Conservation (phyloP, 1,284 basidiomycete species). For the Cryptococcus sp. region DNA sequence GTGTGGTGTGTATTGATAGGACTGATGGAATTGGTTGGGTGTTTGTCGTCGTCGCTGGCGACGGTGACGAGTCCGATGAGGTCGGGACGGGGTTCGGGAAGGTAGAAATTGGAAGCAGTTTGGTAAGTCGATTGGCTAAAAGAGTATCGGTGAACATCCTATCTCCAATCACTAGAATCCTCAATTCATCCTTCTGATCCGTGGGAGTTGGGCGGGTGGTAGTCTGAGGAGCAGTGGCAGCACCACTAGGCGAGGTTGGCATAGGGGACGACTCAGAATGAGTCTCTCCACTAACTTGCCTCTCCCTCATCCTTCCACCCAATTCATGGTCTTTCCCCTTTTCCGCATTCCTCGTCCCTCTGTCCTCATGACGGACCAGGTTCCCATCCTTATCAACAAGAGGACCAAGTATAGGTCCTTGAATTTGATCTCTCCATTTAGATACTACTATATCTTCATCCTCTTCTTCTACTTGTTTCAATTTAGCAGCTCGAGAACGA, state of each 20-base stretch:
- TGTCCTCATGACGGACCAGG: not conserved
- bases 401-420: constrained; percentile 35
- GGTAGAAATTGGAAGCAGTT: constrained; percentile 21
- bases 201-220: too few relatives aligned
- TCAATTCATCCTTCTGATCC: constrained; percentile 45
- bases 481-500: not conserved
- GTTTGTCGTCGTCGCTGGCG: not conserved
- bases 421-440: constrained; percentile 24
- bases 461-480: constrained; percentile 21
- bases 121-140: constrained; percentile 64
- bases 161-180: constrained; percentile 79
- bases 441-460: constrained; percentile 21
- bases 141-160: constrained; percentile 86
- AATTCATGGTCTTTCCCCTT: constrained; percentile 7
- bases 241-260: too few relatives aligned
- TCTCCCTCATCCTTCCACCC: constrained; percentile 3
- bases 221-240: too few relatives aligned
- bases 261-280: too few relatives aligned
- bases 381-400: constrained; percentile 1
- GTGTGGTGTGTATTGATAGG: constrained; percentile 40
- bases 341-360: constrained; percentile 7
- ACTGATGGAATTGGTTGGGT: constrained; percentile 11
- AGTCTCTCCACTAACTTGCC: not conserved
- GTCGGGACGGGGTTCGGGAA: constrained; percentile 7
- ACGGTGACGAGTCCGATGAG: not conserved